A percentile compares a stretch with the other conserved stretches of the same genome.
These are phyloP conservation scores for Candida multigemmis DNA, from an alignment of 805 yeast genomes.

Conservation along the genomic window DNA sequence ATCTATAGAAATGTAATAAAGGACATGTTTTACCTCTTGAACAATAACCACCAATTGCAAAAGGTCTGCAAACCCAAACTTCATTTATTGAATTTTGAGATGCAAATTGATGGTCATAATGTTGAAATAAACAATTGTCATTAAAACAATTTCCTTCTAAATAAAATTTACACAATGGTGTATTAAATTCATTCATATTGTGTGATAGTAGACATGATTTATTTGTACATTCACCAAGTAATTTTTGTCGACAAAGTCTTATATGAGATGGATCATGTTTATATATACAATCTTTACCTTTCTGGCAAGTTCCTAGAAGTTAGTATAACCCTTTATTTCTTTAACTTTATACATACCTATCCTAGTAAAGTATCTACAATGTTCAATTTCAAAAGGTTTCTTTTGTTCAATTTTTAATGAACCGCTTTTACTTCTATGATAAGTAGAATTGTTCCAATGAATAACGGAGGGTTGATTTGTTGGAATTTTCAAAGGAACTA, in stretches of 20 bases:
- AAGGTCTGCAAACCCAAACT: slow-evolving; percentile 52
- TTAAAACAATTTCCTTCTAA: slow-evolving; percentile 18
- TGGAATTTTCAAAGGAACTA: slow-evolving; percentile 27
- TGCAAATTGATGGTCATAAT: slow-evolving; percentile 4
- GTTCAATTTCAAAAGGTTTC: slow-evolving; percentile 7
- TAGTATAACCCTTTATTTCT: too few relatives aligned
- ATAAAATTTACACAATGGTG: slow-evolving; percentile 28
- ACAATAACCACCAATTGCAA: slow-evolving; percentile 65
- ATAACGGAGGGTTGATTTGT: slow-evolving; percentile 8
- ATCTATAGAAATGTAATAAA: slow-evolving; percentile 47
- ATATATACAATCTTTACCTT: slow-evolving; percentile 43
- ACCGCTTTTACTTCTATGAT: slow-evolving; percentile 16
- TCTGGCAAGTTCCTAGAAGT: slow-evolving; percentile 46
- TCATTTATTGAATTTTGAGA: slow-evolving; percentile 6
- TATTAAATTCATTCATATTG: slow-evolving; percentile 46
- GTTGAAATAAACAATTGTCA: slow-evolving; percentile 42
- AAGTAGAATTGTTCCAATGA: slow-evolving; percentile 22
- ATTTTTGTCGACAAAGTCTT: slow-evolving; percentile 44
- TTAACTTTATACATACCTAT: slow-evolving; percentile 31
- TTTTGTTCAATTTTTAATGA: slow-evolving; percentile 9
- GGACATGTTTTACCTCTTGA: slow-evolving; percentile 49
- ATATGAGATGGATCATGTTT: slow-evolving; percentile 42
- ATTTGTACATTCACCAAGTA: slow-evolving; percentile 39
- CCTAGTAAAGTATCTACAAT: slow-evolving; percentile 27
- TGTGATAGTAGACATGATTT: slow-evolving; percentile 50